phyloP scores from a whole-genome alignment of 1,284 basidiomycete species.

The Apiotrichum gamsii region DNA sequence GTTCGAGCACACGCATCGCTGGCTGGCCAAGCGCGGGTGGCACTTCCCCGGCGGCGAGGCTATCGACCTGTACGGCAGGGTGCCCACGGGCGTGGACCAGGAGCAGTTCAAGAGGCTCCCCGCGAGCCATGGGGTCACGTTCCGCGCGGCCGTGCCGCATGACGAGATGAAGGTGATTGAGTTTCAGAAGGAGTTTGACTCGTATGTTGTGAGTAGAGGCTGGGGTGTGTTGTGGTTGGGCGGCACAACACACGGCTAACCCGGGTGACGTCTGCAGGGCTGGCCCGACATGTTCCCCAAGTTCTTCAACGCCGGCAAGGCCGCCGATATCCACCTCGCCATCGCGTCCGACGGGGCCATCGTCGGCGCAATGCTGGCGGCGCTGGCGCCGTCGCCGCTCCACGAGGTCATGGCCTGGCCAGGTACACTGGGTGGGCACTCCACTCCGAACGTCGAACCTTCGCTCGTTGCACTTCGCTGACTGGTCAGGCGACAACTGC shows the following conservation, averaged over 20 bases:
- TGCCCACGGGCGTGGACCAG: constrained; percentile 5
- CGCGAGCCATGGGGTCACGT: constrained; percentile 10
- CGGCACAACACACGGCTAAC: no score
- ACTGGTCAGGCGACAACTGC: constrained; percentile 12
- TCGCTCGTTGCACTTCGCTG: neutral
- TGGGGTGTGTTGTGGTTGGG: no score
- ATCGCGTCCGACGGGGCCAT: constrained; percentile 10
- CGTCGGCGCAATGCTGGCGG: constrained; percentile 20
- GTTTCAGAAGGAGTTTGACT: constrained; percentile 19
- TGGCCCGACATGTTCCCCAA: constrained; percentile 25
- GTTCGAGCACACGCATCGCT: constrained; percentile 8
- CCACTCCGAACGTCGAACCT: neutral
- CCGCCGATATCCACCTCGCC: constrained; percentile 17
- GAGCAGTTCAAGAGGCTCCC: constrained; percentile 8
- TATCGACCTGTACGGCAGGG: constrained; percentile 10
- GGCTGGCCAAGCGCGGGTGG: constrained; percentile 19
- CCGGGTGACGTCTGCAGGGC: no score
- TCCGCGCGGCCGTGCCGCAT: constrained; percentile 7
- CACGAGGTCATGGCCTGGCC: constrained; percentile 16
- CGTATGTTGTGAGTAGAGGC: constrained; percentile 12
- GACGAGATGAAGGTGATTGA: constrained; percentile 13
- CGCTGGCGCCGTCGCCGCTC: constrained; percentile 6
- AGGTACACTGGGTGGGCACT: constrained; percentile 14
- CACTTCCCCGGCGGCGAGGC: neutral
- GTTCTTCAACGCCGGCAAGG: constrained; percentile 10